Percentiles rank a stretch among this genome's conserved stretches.
These are phyloP conservation scores for Zalaria obscura DNA, from an alignment of 2,329 filamentous ascomycete genomes.

Conservation along the genomic window DNA sequence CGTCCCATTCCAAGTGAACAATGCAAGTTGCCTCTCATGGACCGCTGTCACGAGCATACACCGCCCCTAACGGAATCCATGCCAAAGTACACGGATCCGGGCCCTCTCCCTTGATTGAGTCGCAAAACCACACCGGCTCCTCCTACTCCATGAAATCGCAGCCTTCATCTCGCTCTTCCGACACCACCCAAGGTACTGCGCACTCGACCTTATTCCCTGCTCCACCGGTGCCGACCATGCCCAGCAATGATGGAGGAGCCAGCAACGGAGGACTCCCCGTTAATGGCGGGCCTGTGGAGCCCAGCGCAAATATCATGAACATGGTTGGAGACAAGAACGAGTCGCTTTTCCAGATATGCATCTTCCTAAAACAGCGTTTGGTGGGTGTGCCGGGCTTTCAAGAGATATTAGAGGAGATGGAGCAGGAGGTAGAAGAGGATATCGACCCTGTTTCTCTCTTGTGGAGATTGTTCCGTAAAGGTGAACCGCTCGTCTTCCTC, in stretches of 20 bases:
- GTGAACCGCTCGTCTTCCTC: conserved; percentile 71
- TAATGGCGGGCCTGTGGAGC: conserved; percentile 51
- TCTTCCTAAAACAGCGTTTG: conserved; percentile 68
- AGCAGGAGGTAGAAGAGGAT: conserved; percentile 51
- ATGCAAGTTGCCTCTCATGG: conserved; percentile 17
- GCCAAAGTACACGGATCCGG: conserved; percentile 8
- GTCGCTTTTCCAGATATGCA: conserved; percentile 90
- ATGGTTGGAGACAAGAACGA: conserved; percentile 82
- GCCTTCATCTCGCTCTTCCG: conserved; percentile 30
- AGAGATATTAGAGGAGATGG: conserved; percentile 55
- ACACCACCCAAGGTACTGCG: conserved; percentile 31
- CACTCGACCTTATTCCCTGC: conserved; percentile 29
- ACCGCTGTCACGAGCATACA: conserved; percentile 14
- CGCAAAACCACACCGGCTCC: conserved; percentile 29
- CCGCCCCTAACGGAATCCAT: conserved; percentile 15
- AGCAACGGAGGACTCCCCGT: conserved; percentile 12
- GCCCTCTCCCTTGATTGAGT: conserved; percentile 24
- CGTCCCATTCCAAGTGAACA: not conserved
- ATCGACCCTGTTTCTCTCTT: conserved; percentile 77
- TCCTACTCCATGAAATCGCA: conserved; percentile 33
- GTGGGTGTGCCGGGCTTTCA: conserved; percentile 67
- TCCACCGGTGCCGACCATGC: conserved; percentile 17
- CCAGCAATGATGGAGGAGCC: conserved; percentile 9
- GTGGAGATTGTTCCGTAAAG: conserved; percentile 75
- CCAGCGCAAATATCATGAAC: conserved; percentile 92